Conservation (phyloP, 2,329 filamentous ascomycete genomes). For the Tolypocladium guangdongense region DNA sequence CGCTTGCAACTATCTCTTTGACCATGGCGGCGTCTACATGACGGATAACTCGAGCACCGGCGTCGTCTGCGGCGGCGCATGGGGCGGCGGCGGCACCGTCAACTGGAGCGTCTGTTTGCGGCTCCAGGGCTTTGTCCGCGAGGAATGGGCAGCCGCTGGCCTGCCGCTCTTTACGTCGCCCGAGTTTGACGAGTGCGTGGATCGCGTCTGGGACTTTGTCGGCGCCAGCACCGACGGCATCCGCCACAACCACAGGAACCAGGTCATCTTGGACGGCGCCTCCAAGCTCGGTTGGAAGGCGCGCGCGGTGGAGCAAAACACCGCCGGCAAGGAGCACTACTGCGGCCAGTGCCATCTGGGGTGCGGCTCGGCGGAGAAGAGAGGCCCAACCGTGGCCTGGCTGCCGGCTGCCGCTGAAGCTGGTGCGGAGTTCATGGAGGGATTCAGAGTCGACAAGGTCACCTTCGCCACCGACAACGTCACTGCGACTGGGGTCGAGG, state of each 20-base stretch:
- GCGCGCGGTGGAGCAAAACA: conserved; percentile 67
- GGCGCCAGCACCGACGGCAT: conserved; percentile 58
- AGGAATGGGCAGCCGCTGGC: conserved; percentile 65
- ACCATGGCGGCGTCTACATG: conserved; percentile 49
- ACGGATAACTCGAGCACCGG: conserved; percentile 47
- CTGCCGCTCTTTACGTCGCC: conserved; percentile 63
- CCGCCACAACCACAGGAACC: conserved; percentile 63
- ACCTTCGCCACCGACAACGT: conserved; percentile 51
- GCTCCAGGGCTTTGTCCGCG: conserved; percentile 64
- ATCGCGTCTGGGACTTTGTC: conserved; percentile 70
- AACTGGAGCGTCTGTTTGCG: conserved; percentile 66
- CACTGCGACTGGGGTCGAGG: conserved; percentile 59
- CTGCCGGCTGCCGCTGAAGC: conserved; percentile 68
- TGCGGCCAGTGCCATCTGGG: conserved; percentile 57
- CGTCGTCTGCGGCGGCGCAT: conserved; percentile 59
- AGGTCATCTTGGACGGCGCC: conserved; percentile 62
- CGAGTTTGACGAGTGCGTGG: conserved; percentile 68
- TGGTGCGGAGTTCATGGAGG: conserved; percentile 75
- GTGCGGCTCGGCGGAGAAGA: conserved; percentile 60
- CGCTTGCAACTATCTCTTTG: conserved; percentile 54
- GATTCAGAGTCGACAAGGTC: conserved; percentile 61
- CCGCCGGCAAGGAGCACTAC: conserved; percentile 59
- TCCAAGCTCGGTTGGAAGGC: conserved; percentile 62
- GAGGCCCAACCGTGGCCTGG: conserved; percentile 66
- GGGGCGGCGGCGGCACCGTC: conserved; percentile 78